A percentile compares a stretch with the other conserved stretches of the same genome.
These are phyloP conservation scores for Lachnellula subtilissima DNA, from an alignment of 2,329 filamentous ascomycete species.

Conservation along the genomic window DNA sequence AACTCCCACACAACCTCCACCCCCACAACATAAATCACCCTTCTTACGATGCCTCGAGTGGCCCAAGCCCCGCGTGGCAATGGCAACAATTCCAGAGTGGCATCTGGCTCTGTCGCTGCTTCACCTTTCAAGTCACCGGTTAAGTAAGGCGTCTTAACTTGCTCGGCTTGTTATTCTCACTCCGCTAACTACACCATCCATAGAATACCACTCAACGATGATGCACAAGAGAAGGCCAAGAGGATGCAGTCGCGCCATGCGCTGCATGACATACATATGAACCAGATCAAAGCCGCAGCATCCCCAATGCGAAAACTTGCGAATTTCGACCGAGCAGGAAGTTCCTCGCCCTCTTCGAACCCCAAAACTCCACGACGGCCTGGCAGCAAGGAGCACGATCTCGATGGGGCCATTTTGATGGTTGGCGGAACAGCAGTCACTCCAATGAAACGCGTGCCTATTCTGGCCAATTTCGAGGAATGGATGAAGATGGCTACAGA, in stretches of 20 bases:
- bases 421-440: constrained; percentile 76
- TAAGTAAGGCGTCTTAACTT: constrained; percentile 26
- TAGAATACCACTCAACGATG: constrained; percentile 94
- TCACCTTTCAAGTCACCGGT: constrained; percentile 33
- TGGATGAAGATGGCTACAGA: constrained; percentile 99
- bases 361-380: constrained; percentile 48
- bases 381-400: constrained; percentile 39
- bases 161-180: not conserved
- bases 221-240: constrained; percentile 84
- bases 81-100: constrained; percentile 36
- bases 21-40: too few relatives aligned
- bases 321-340: constrained; percentile 54
- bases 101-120: constrained; percentile 33
- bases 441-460: constrained; percentile 91
- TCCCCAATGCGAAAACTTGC: constrained; percentile 65
- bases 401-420: constrained; percentile 55
- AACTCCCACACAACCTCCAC: not conserved
- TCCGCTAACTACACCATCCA: constrained; percentile 6
- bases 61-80: constrained; percentile 41
- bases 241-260: constrained; percentile 84
- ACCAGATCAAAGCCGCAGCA: constrained; percentile 79
- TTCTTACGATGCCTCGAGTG: constrained; percentile 48
- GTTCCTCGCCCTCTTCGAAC: constrained; percentile 51
- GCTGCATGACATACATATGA: constrained; percentile 84
- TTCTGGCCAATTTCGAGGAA: constrained; percentile 97